Conservation (phyloP, 805 yeast genomes). For the Wickerhamomyces hampshirensis region DNA sequence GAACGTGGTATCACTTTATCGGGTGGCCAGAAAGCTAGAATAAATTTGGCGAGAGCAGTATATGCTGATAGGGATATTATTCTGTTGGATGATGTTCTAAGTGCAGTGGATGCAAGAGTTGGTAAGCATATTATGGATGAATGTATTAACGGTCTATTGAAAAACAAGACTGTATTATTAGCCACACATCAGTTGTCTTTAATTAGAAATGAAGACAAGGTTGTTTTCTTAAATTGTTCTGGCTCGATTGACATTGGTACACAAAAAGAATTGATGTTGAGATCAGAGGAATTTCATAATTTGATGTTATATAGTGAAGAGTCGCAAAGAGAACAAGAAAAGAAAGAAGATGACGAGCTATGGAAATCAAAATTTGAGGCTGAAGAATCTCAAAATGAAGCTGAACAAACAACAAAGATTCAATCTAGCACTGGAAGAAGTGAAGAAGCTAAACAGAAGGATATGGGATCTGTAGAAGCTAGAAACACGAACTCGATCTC, state of each 20-base stretch:
- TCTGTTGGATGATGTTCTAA: constrained; percentile 71
- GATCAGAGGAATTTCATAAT: constrained; percentile 43
- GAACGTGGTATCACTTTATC: constrained; percentile 81
- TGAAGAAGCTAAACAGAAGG: constrained; percentile 25
- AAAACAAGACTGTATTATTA: constrained; percentile 58
- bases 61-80: constrained; percentile 65
- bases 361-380: no score
- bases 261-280: constrained; percentile 42
- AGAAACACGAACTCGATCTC: constrained; percentile 20
- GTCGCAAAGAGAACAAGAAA: constrained; percentile 26
- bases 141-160: constrained; percentile 58
- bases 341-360: constrained; percentile 23
- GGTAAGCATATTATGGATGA: constrained; percentile 73
- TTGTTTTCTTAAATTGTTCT: constrained; percentile 58
- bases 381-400: constrained; percentile 24
- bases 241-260: constrained; percentile 65
- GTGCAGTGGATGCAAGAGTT: constrained; percentile 85
- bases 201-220: constrained; percentile 63
- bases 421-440: constrained; percentile 23
- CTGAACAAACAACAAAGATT: constrained; percentile 17
- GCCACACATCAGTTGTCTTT: constrained; percentile 84
- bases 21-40: constrained; percentile 89
- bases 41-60: constrained; percentile 74
- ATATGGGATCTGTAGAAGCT: constrained; percentile 8
- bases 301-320: constrained; percentile 45